Evolutionary conservation across 352 stramenopile genomes (phyloP), one percentile per base, ranked within the genome.

Genomic region (Globisporangium cylindrosporum): DNA sequence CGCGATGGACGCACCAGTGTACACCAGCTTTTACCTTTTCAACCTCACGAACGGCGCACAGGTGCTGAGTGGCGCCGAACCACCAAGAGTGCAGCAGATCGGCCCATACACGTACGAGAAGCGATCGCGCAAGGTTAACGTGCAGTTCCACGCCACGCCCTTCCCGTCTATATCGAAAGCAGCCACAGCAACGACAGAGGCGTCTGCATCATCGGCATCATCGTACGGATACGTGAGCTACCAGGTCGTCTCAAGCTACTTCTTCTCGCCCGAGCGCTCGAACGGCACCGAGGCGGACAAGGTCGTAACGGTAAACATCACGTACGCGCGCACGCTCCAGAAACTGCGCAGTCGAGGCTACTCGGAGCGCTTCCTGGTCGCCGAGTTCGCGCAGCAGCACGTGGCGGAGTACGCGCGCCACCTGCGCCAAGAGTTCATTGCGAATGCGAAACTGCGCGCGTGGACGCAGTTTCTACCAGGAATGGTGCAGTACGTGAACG

Each of bases 81-180:
- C 67, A 32, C 83, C 86, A 0, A 18, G 57, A 0, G 62, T 92
- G 4, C 27, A 80, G 22, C 76, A 93, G 69, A 60, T 92, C 27
- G 86, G 86, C 1, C 84, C 83, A 20, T 92, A 91, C 64, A 75
- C 70, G 43, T 93, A 93, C 81, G 76, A 84, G 67, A 88, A 90
- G 72, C 70, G 62, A 5, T 79, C 81, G 12, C 63, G 70, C 24
- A 93, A 93, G 66, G 49, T 88, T 34, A 76, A 88, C 63, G 81
- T 93, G 18, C 60, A 59, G 51, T 75, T 87, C 62, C 36, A 76
- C 56, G 58, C 68, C 41, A 55, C 59, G 4, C 68, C 66, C 20
- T 64, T 70, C 67, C 54, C 43, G 4, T 55, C 54, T 29, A 14
- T 38, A 20, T 46, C 29, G 2, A 48, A 15, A 46, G 12, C 14